Evolutionary conservation across 768 basidiomycete genomes (phyloP).

Genomic region (Suillus paluster): DNA sequence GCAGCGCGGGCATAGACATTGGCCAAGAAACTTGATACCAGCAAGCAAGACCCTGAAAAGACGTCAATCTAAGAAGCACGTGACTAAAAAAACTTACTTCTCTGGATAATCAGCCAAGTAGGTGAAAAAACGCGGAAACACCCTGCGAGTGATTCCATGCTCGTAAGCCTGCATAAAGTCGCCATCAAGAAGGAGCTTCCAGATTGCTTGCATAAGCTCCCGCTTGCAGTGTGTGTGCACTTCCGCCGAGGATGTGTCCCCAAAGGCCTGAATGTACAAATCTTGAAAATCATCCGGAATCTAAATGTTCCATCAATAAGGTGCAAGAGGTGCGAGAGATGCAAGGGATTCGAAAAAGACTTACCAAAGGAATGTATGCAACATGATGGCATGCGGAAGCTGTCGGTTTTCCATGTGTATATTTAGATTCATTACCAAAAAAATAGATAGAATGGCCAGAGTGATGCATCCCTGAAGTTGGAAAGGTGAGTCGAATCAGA

Average conservation of each 20-base stretch:
- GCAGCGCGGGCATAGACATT: constrained; percentile 31
- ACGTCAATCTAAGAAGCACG: not conserved
- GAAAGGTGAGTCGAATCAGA: constrained; percentile 30
- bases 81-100: constrained; percentile 16
- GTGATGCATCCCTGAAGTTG: constrained; percentile 13
- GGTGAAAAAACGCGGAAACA: constrained; percentile 22
- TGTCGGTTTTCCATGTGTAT: constrained; percentile 13
- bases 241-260: not conserved
- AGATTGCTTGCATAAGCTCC: constrained; percentile 23
- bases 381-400: constrained; percentile 16
- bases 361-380: constrained; percentile 14
- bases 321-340: too few relatives aligned
- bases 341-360: not conserved
- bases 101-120: constrained; percentile 30
- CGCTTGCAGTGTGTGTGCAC: constrained; percentile 20
- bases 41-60: constrained; percentile 21
- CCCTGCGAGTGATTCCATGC: constrained; percentile 19
- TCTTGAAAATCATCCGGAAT: constrained; percentile 9
- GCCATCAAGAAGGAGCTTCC: constrained; percentile 17
- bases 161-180: constrained; percentile 22
- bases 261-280: not conserved
- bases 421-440: constrained; percentile 23
- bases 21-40: constrained; percentile 25
- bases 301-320: not conserved
- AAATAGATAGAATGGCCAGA: constrained; percentile 24